Percentiles rank a stretch among this genome's conserved stretches.
Conservation (phyloP, 352 stramenopile genomes). For the Phytophthora colocasiae region DNA sequence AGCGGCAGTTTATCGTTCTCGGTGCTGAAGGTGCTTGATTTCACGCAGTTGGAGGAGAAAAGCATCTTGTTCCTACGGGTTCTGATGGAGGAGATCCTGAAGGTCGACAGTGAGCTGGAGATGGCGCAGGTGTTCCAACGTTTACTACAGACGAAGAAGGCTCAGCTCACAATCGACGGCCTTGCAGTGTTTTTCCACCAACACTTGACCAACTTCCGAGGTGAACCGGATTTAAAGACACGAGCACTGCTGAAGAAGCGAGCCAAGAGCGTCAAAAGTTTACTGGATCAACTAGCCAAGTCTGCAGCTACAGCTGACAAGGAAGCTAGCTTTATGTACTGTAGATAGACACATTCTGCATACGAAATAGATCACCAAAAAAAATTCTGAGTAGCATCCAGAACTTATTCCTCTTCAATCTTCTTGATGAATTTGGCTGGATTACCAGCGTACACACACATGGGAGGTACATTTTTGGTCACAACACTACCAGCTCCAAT, state of each 20-base stretch:
- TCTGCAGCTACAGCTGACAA: conserved; percentile 54
- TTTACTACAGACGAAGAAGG: conserved; percentile 83
- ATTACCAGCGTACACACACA: conserved; percentile 75
- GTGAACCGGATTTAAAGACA: conserved; percentile 45
- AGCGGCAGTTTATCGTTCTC: conserved; percentile 76
- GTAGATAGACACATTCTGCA: conserved; percentile 29
- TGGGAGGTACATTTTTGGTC: conserved; percentile 75
- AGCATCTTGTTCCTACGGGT: conserved; percentile 92
- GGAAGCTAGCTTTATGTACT: conserved; percentile 60
- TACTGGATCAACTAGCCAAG: conserved; percentile 76
- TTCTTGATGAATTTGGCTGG: conserved; percentile 84
- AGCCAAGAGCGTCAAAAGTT: conserved; percentile 67
- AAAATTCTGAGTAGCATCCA: too few relatives aligned
- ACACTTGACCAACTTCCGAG: conserved; percentile 69
- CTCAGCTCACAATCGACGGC: conserved; percentile 78
- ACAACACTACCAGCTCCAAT: conserved; percentile 87
- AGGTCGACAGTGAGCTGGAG: conserved; percentile 66
- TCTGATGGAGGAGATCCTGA: conserved; percentile 76
- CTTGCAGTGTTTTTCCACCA: conserved; percentile 85
- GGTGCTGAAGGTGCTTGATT: conserved; percentile 93
- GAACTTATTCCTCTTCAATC: conserved; percentile 38
- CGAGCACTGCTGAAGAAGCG: conserved; percentile 65
- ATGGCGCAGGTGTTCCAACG: conserved; percentile 81
- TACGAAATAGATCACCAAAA: conserved; percentile 22
- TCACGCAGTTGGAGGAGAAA: conserved; percentile 89